Evolutionary conservation across 2,329 filamentous ascomycete species (phyloP).

Genomic region (Sclerotinia spermophila): DNA sequence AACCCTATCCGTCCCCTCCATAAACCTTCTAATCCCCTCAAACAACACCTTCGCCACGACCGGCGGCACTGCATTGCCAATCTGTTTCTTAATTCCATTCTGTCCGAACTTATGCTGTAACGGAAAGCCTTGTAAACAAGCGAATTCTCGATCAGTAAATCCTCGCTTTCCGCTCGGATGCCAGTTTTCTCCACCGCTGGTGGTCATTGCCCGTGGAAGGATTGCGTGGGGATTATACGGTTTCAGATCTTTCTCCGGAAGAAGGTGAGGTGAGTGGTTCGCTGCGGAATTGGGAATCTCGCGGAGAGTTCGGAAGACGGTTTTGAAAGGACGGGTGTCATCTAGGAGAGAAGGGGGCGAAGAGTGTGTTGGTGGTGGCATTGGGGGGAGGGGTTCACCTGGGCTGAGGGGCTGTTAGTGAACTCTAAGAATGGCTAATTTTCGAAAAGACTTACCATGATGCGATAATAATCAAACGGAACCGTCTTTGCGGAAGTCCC

Average conservation of each 20-base stretch:
- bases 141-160: conserved; percentile 63
- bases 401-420: conserved; percentile 45
- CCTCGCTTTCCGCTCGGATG: conserved; percentile 61
- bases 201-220: conserved; percentile 60
- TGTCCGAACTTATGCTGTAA: conserved; percentile 53
- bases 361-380: conserved; percentile 60
- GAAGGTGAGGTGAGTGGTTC: conserved; percentile 39
- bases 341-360: conserved; percentile 36
- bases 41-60: conserved; percentile 46
- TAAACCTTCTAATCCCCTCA: conserved; percentile 41
- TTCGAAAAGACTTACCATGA: conserved; percentile 36
- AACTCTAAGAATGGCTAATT: not conserved
- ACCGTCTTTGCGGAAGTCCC: conserved; percentile 30
- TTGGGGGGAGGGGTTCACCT: conserved; percentile 64
- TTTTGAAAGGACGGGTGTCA: conserved; percentile 39
- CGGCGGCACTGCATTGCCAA: conserved; percentile 77
- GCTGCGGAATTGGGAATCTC: conserved; percentile 31
- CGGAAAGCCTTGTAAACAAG: conserved; percentile 68
- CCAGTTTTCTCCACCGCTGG: conserved; percentile 57
- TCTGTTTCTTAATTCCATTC: conserved; percentile 53
- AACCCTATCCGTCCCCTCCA: conserved; percentile 30
- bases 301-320: conserved; percentile 40
- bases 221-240: conserved; percentile 47
- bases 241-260: not conserved
- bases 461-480: conserved; percentile 54